Evolutionary conservation across 1,284 basidiomycete species (phyloP), one percentile per base, ranked within the genome.

Genomic region (Cutaneotrichosporon cyanovorans): DNA sequence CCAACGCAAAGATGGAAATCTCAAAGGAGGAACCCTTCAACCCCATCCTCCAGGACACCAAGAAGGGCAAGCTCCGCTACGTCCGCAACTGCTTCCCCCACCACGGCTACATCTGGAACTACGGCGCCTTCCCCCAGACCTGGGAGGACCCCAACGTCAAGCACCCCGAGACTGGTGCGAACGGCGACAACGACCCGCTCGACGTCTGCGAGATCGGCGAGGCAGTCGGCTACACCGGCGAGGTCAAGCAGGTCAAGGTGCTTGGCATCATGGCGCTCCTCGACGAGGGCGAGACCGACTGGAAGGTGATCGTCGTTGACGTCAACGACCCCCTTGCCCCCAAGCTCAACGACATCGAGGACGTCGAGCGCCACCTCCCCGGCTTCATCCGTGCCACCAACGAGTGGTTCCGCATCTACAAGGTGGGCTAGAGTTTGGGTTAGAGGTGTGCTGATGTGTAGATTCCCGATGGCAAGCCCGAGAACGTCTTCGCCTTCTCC

Each of bases 11-110:
- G 81, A 84, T 95, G 82, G 93, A 98, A 76, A 95, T 96, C 74
- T 91, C 80, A 74, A 97, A 96, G 76, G 90, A 95, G 68, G 93
- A 98, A 73, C 53, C 80, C 25, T 90, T 98, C 81, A 99, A 99
- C 77, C 91, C 92, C 61, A 96, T 99, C 84, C 91, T 95, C 75
- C 95, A 99, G 77, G 69, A 72, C 58, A 71, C 66, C 69, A 72
- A 72, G 61, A 72, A 73, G 76, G 90, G 90, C 67, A 91, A 88
- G 73, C 77, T 98, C 71, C 87, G 95, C 64, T 98, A 80, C 74
- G 95, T 99, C 57, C 86, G 95, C 74, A 98, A 98, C 82, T 98
- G 92, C 76, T 99, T 99, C 86, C 95, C 91, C 61, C 93, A 97
- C 79, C 91, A 97, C 73, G 62, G 62, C 30, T 67, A 72, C 65